phyloP scores from a whole-genome alignment of 768 basidiomycete genomes.

The Boletus rubescentipes region DNA sequence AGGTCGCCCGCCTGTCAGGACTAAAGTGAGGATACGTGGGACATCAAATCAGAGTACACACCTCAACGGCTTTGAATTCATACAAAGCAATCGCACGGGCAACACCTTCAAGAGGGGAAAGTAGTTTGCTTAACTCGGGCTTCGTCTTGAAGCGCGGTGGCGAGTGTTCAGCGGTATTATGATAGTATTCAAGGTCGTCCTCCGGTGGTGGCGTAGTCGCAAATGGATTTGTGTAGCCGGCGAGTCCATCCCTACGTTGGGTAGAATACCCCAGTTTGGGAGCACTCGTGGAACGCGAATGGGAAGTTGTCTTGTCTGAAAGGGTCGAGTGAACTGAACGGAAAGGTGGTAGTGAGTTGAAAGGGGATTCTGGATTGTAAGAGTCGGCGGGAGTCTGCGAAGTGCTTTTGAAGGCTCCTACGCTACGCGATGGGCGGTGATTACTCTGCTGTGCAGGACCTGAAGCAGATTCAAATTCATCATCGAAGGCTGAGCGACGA shows the following conservation, averaged over 20 bases:
- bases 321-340: constrained; percentile 31
- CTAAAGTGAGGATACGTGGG: constrained; percentile 1
- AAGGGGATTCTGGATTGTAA: constrained; percentile 36
- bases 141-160: constrained; percentile 45
- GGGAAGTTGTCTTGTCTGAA: constrained; percentile 29
- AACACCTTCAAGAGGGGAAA: constrained; percentile 57
- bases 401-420: constrained; percentile 7
- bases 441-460: constrained; percentile 29
- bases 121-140: constrained; percentile 47
- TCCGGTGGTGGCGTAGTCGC: constrained; percentile 23
- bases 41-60: constrained; percentile 27
- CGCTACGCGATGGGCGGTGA: constrained; percentile 21
- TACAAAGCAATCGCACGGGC: constrained; percentile 74
- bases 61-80: constrained; percentile 73
- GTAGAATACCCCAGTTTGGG: constrained; percentile 23
- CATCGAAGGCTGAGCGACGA: constrained; percentile 35
- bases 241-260: not conserved
- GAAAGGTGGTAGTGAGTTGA: constrained; percentile 37
- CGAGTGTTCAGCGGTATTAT: constrained; percentile 11
- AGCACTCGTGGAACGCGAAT: constrained; percentile 37
- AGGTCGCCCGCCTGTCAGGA: constrained; percentile 65
- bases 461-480: constrained; percentile 47
- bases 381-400: constrained; percentile 21
- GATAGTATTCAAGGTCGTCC: constrained; percentile 16
- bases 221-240: constrained; percentile 30